These are phyloP conservation scores for Hanseniaspora valbyensis DNA, from an alignment of 805 yeast genomes.

Conservation along the genomic window DNA sequence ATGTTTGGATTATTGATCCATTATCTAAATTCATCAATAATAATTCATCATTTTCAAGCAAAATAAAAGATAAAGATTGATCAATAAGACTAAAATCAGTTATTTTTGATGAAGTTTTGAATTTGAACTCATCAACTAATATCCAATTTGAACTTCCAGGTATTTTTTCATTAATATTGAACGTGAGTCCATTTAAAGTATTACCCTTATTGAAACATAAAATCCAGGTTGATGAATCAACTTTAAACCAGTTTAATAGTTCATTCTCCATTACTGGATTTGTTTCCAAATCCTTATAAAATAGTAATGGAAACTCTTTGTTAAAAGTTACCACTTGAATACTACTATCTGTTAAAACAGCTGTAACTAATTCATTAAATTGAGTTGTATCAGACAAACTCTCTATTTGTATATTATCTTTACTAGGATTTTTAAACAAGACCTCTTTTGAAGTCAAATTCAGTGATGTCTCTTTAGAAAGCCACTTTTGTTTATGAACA, in stretches of 20 bases:
- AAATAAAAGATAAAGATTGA: background rate
- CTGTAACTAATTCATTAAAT: background rate
- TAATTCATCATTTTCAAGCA: background rate
- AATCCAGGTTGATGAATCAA: background rate
- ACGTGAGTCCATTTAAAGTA: background rate
- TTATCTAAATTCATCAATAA: background rate
- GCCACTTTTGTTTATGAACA: background rate
- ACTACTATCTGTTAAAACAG: background rate
- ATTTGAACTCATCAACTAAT: background rate
- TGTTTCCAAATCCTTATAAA: background rate
- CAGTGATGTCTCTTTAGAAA: background rate
- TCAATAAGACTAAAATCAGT: background rate
- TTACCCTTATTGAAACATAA: background rate
- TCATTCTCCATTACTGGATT: background rate
- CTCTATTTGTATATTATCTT: background rate
- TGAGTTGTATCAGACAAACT: background rate
- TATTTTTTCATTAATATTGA: background rate
- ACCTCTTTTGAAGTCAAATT: background rate
- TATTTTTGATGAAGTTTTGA: background rate
- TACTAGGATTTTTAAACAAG: background rate
- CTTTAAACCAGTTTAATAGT: background rate
- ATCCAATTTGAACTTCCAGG: background rate
- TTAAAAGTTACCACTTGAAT: background rate
- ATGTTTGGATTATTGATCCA: conserved; percentile 16
- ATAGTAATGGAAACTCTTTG: background rate